Evolutionary conservation across 257 asterid species (phyloP), one percentile per base, ranked within the genome.

Genomic region (Penstemon newberryi): DNA sequence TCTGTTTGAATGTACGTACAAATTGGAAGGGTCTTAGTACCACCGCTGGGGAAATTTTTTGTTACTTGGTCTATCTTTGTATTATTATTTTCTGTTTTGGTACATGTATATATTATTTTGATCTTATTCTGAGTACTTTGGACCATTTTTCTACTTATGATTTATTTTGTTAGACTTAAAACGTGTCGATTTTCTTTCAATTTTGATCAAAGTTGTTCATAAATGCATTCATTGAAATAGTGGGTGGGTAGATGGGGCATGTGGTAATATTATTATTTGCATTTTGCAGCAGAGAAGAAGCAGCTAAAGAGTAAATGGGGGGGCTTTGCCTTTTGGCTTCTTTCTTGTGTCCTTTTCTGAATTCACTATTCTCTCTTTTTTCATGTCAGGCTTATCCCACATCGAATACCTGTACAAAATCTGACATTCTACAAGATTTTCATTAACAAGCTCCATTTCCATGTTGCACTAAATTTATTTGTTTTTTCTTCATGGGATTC

Each of bases 331-430:
- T 69, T 80, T 80, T 71, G 86, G 87, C 81, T 74, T 82, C 76
- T 77, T 64, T 82, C 75, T 74, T 73, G 54, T 79, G 95, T 81
- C 91, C 33, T 65, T 77, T 50, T 77, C 67, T 73, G 75, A 74
- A 54, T 64, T 69, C 76, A 78, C 69, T 80, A 39, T 68, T 73
- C 75, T 80, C 11, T 46, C 9, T 56, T 44, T 50, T 63, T 58
- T 65, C 25, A 41, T 66, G 77, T 75, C 81, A 69, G 89, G 78
- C 83, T 86, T 81, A 81, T 83, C 88, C 33, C 33, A 25, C 81
- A 67, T 72, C 63, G 50, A 70, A 68, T 81, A 63, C 74, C 82
- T 60, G 66, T 79, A 80, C 11, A 75, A 45, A 54, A 63, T 71
- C 79, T 77, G 82, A 78, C 87, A 79, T 78, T 75, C 75, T 36